Conservation (phyloP, 768 basidiomycete species). For the Cystofilobasidium macerans region DNA sequence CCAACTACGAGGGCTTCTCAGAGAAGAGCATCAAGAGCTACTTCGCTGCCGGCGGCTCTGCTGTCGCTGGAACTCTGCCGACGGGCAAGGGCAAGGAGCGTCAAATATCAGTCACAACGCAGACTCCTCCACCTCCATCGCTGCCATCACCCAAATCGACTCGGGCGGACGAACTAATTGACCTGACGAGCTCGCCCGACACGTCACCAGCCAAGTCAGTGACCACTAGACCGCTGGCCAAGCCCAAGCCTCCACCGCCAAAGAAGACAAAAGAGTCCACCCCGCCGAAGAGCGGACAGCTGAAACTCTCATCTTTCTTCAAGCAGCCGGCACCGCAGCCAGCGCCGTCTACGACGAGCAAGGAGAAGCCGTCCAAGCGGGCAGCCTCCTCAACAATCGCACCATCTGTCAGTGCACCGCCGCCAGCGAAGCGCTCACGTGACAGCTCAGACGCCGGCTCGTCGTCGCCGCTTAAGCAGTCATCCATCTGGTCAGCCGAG, state of each 20-base stretch:
- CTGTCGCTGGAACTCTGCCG: background rate
- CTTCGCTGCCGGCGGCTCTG: background rate
- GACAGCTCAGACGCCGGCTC: too few species aligned
- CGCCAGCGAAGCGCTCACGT: too few species aligned
- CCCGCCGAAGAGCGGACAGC: background rate
- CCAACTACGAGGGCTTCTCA: constrained; percentile 13
- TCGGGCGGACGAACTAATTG: background rate
- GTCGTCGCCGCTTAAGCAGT: background rate
- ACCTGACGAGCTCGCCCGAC: constrained; percentile 8
- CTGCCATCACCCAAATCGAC: background rate
- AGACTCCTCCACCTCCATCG: too few species aligned
- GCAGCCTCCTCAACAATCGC: background rate
- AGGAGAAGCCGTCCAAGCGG: background rate
- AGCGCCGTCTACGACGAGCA: background rate
- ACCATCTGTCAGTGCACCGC: too few species aligned
- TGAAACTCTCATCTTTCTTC: constrained; percentile 17
- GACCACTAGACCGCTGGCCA: too few species aligned
- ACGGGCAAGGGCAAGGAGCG: background rate
- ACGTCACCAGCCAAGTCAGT: too few species aligned
- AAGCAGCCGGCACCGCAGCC: background rate
- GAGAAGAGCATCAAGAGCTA: constrained; percentile 2
- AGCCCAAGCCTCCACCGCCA: background rate
- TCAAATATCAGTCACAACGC: background rate
- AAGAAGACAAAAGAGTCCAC: too few species aligned
- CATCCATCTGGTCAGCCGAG: background rate